Conservation (phyloP, 768 basidiomycete genomes). For the Trametes meyenii region DNA sequence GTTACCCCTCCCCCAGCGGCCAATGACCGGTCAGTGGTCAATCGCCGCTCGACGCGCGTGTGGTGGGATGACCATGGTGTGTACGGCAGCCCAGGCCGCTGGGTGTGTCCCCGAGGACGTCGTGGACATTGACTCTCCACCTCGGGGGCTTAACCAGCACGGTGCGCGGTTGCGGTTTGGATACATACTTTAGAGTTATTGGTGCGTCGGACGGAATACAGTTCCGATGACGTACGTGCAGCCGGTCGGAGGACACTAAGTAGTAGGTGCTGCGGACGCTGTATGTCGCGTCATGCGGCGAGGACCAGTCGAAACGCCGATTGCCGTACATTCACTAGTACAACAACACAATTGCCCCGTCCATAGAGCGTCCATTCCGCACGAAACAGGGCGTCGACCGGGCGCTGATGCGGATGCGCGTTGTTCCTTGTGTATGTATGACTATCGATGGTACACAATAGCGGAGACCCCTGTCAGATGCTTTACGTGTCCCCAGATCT, state of each 20-base stretch:
- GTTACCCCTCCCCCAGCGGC: no score
- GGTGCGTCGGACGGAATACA: neutral
- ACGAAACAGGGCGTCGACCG: no score
- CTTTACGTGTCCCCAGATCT: no score
- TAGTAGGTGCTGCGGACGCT: neutral
- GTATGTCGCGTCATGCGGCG: neutral
- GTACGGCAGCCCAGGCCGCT: neutral
- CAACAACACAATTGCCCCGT: no score
- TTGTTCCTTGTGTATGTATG: no score
- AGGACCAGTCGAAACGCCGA: neutral
- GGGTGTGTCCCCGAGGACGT: neutral
- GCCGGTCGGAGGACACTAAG: neutral
- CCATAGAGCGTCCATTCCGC: no score
- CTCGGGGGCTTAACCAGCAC: neutral
- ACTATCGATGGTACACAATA: no score
- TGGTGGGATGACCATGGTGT: neutral
- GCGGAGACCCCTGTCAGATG: no score
- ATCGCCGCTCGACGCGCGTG: neutral
- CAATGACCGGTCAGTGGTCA: no score
- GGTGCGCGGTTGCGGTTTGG: neutral
- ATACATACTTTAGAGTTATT: neutral
- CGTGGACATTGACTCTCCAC: neutral
- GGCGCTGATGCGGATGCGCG: no score
- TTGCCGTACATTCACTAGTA: no score
- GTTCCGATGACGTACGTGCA: neutral